Base-by-base conservation (phyloP, 1,284 basidiomycete species). In the Puccinia horiana region DNA sequence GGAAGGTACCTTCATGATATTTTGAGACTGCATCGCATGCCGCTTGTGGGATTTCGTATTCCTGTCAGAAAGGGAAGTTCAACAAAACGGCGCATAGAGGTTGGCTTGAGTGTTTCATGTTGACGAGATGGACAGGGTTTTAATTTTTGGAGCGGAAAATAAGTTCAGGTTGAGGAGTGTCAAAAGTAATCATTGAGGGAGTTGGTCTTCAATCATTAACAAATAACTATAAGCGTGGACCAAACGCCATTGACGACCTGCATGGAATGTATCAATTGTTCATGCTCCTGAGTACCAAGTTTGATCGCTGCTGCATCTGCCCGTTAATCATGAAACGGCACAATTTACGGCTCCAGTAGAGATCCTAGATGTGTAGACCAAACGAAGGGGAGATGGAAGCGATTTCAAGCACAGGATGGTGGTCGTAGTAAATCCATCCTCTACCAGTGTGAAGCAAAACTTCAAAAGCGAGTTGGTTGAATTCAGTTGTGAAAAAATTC, bases 11-110 rank as follows among this genome's bases (percentile, higher is more conserved):
- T 88, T 94, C 93, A 84, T 94, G 90, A 85, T 94, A 94, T 85
- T 93, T 93, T 12, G 91, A 90, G 12, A 94, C 92, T 83, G 92
- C 93, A 86, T 93, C 92, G 86, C 93, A 92, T 5, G 93, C 93
- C 61, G 93, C 92, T 85, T 92, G 91, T 65, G 90, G 90, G 63
- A 82, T 91, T 54, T 93, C 92, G 85, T 94, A 94, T 90, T 94
- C 93, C 92, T 94, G 84, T 9, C 29, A 61, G 63, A 26, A 61
- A 40, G 76, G 16, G 42, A 61, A 23, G 63, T 65, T 35, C 40
- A 67, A 67, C 29, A 52, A 78, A 37, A 75, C 8, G 63, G 20
- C 2, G 5, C 35, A 40, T n/a, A 76, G 54, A 32, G 40, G 61
- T 61, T 47, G 29, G 58, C 44, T 58, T 63, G 75, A 75, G 75